Base-by-base conservation (phyloP, 2,329 filamentous ascomycete genomes). In the Dothistroma septosporum region DNA sequence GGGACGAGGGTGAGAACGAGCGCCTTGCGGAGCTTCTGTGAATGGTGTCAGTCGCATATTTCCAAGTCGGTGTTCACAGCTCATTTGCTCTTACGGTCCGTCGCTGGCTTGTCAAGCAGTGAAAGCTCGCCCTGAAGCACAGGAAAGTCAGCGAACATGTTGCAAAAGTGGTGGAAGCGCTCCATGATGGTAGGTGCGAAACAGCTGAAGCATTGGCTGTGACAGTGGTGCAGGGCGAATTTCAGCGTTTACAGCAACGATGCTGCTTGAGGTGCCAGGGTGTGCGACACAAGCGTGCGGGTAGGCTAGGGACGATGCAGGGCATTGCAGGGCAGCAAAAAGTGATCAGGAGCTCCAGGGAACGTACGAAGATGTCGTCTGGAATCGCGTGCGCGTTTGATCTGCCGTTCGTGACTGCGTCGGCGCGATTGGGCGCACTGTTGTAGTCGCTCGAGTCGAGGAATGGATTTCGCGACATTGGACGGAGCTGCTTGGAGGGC, bases 291-390 rank as follows among this genome's bases (percentile, higher is more conserved):
- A 61, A 65, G 58, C 48, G 61, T 63, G 53, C 61, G 53, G 61
- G 57, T 59, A 28, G 41, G 54, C 50, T 61, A 63, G 65, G 63
- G 63, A 44, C 63, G 54, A 32, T 64, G 60, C 64, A 64, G 55
- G 61, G 60, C 61, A 48, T 44, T 44, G 37, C 37, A 44, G 37
- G 41, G 14, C 41, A 44, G 14, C 4, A 28, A 55, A 44, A 46
- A 44, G 55, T 56, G 48, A 59, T 50, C 59, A 55, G 60, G 49
- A 60, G 53, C 35, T 31, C 32, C 32, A 53, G 50, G 54, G 56
- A 35, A 89, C 89, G 74, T 87, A 92, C 89, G 79, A 92, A 92
- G 62, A 92, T 82, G 64, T 91, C 87, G 66, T 88, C 86, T 53
- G 87, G 84, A 60, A 85, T 81, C 22, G 22, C n/a, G 31, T 35